phyloP scores from a whole-genome alignment of 495 filamentous ascomycete genomes.

The Oleoguttula mirabilis region DNA sequence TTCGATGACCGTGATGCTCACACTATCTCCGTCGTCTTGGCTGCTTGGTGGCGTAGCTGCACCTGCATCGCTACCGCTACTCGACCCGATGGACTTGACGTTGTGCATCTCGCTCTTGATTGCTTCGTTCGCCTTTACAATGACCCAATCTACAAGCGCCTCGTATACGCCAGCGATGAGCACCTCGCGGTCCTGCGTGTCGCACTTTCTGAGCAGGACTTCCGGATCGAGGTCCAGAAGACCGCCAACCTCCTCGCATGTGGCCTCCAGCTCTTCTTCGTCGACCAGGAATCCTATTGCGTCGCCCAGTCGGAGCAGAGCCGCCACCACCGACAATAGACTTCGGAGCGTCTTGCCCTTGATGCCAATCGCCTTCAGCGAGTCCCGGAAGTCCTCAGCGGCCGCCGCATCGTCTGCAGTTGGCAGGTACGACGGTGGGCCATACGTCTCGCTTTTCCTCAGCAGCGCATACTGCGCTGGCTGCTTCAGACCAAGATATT shows the following conservation, averaged over 20 bases:
- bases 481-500: slow-evolving; percentile 78
- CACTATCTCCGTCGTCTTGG: slow-evolving; percentile 61
- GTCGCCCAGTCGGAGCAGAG: slow-evolving; percentile 82
- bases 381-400: slow-evolving; percentile 78
- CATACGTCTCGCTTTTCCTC: slow-evolving; percentile 70
- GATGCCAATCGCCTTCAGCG: slow-evolving; percentile 81
- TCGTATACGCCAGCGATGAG: slow-evolving; percentile 84
- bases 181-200: slow-evolving; percentile 68
- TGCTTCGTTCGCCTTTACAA: slow-evolving; percentile 77
- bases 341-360: slow-evolving; percentile 70
- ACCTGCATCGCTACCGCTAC: slow-evolving; percentile 46
- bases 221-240: slow-evolving; percentile 81
- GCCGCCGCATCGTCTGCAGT: slow-evolving; percentile 87
- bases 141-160: slow-evolving; percentile 88
- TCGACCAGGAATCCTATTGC: slow-evolving; percentile 76
- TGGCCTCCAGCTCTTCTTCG: slow-evolving; percentile 68
- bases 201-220: slow-evolving; percentile 62
- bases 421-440: slow-evolving; percentile 79
- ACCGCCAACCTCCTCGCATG: slow-evolving; percentile 82
- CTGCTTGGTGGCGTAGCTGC: slow-evolving; percentile 47
- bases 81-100: slow-evolving; percentile 48
- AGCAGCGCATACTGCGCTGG: slow-evolving; percentile 67
- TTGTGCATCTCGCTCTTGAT: slow-evolving; percentile 61
- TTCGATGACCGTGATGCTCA: slow-evolving; percentile 80
- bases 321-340: slow-evolving; percentile 72